A percentile compares a stretch with the other conserved stretches of the same genome.
Evolutionary conservation across 2,329 filamentous ascomycete genomes (phyloP).

Genomic region (Pseudogymnoascus sp.): DNA sequence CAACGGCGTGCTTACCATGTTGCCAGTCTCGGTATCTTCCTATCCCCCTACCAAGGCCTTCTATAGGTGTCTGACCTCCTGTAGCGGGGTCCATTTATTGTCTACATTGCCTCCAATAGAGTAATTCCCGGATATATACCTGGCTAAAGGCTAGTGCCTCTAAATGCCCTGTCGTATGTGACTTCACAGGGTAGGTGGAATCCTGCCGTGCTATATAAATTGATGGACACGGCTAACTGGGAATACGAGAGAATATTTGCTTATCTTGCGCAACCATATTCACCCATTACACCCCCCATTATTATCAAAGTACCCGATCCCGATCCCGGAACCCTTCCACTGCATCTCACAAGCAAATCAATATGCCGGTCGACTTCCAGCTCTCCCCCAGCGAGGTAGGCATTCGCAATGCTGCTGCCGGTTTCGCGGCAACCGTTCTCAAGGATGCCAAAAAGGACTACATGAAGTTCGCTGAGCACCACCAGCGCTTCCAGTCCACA

Average conservation of each 20-base stretch:
- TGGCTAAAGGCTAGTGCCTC: neutral
- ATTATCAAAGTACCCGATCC: constrained; percentile 1
- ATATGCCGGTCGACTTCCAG: constrained; percentile 26
- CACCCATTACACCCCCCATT: neutral
- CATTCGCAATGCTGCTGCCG: constrained; percentile 24
- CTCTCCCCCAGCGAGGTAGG: constrained; percentile 25
- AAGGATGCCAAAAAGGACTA: constrained; percentile 24
- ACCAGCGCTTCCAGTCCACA: constrained; percentile 40
- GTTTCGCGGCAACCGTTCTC: constrained; percentile 25
- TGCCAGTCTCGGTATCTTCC: neutral
- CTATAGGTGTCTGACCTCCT: neutral
- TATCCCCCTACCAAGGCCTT: neutral
- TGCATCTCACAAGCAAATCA: neutral
- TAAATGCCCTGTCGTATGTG: neutral
- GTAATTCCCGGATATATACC: neutral
- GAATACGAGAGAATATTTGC: constrained; percentile 2
- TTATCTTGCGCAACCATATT: neutral
- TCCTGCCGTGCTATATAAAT: constrained; percentile 6
- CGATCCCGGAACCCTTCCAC: neutral
- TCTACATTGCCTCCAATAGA: neutral
- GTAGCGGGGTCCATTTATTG: neutral
- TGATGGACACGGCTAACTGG: neutral
- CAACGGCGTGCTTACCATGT: neutral
- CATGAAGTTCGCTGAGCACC: constrained; percentile 17
- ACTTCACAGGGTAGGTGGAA: neutral